Conservation (phyloP, 2,329 filamentous ascomycete genomes). For the Epicoccum sorghinum region DNA sequence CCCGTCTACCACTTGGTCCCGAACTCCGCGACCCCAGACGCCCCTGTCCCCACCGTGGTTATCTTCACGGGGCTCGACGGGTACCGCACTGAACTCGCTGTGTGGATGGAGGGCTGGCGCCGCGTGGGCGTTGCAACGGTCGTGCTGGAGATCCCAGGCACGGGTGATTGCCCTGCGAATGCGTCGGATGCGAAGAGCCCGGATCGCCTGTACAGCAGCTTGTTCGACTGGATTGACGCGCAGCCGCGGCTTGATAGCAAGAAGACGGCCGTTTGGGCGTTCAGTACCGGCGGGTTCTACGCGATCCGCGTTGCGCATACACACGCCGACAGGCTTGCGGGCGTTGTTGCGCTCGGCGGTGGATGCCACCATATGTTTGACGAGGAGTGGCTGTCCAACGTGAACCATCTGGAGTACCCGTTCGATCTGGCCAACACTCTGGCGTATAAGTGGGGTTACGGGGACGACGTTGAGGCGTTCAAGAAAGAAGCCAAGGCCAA, state of each 20-base stretch:
- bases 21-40: slow-evolving; percentile 46
- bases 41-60: slow-evolving; percentile 59
- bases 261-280: slow-evolving; percentile 61
- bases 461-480: slow-evolving; percentile 48
- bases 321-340: slow-evolving; percentile 58
- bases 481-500: slow-evolving; percentile 55
- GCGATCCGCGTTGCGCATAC: slow-evolving; percentile 64
- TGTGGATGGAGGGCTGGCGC: slow-evolving; percentile 59
- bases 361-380: slow-evolving; percentile 64
- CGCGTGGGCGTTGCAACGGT: slow-evolving; percentile 57
- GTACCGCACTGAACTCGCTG: slow-evolving; percentile 62
- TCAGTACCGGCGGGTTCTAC: slow-evolving; percentile 66
- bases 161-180: slow-evolving; percentile 61
- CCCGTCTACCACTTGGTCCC: slow-evolving; percentile 71
- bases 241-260: slow-evolving; percentile 56
- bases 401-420: slow-evolving; percentile 64
- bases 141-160: slow-evolving; percentile 63
- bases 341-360: slow-evolving; percentile 61
- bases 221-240: slow-evolving; percentile 61
- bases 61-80: slow-evolving; percentile 66
- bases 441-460: slow-evolving; percentile 56
- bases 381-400: slow-evolving; percentile 59
- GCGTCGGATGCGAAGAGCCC: slow-evolving; percentile 55
- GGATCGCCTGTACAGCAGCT: slow-evolving; percentile 60
- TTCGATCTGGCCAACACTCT: slow-evolving; percentile 62